Evolutionary conservation across 495 filamentous ascomycete genomes (phyloP).

Genomic region (Hyaloscypha bicolor): DNA sequence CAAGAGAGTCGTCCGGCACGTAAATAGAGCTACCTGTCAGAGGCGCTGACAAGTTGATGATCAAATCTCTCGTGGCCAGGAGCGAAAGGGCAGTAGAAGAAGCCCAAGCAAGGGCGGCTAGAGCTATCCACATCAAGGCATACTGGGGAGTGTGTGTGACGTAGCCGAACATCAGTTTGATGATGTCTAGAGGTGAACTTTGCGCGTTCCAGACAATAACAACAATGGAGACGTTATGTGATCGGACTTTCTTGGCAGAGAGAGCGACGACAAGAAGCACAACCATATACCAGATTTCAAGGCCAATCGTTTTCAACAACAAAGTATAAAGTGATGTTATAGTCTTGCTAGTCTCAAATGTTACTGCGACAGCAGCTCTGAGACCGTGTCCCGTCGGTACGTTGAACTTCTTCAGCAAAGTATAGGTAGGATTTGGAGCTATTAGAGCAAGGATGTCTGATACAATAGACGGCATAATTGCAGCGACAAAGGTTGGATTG

Average conservation of each 20-base stretch:
- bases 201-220: slow-evolving; percentile 30
- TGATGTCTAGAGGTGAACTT: slow-evolving; percentile 16
- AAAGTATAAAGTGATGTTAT: slow-evolving; percentile 29
- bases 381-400: slow-evolving; percentile 19
- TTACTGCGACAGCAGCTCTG: slow-evolving; percentile 17
- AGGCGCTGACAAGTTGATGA: slow-evolving; percentile 4
- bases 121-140: slow-evolving; percentile 19
- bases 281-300: slow-evolving; percentile 24
- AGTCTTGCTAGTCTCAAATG: slow-evolving; percentile 11
- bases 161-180: slow-evolving; percentile 14
- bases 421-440: slow-evolving; percentile 10
- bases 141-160: slow-evolving; percentile 17
- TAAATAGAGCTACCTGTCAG: slow-evolving; percentile 26
- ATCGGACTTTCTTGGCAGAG: slow-evolving; percentile 11
- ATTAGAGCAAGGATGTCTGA: slow-evolving; percentile 2
- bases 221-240: slow-evolving; percentile 22
- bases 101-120: slow-evolving; percentile 19
- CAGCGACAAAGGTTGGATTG: slow-evolving; percentile 1
- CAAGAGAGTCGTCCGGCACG: slow-evolving; percentile 25
- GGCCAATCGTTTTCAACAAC: slow-evolving; percentile 25
- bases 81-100: slow-evolving; percentile 10
- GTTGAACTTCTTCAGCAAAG: slow-evolving; percentile 17
- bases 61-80: slow-evolving; percentile 1
- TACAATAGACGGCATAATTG: not conserved
- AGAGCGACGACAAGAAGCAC: slow-evolving; percentile 25